phyloP scores from a whole-genome alignment of 495 filamentous ascomycete species.

The Saxophila tyrrhenica region DNA sequence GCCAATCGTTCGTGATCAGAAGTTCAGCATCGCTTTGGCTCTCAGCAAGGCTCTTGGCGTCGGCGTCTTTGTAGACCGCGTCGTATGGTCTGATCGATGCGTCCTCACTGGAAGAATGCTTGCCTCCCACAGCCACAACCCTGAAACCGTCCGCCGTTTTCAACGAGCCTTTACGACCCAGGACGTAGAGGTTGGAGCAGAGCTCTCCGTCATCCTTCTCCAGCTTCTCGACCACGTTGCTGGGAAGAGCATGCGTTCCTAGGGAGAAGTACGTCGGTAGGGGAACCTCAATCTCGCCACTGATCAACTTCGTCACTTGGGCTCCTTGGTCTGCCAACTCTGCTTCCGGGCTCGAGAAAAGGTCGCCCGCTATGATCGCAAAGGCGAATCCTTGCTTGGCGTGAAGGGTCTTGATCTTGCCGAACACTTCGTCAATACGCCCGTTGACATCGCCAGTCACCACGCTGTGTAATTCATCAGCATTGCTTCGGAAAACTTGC shows the following conservation, averaged over 20 bases:
- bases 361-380: conserved; percentile 70
- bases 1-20: conserved; percentile 78
- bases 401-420: conserved; percentile 67
- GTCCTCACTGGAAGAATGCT: conserved; percentile 37
- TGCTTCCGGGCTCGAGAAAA: conserved; percentile 43
- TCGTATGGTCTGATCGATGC: conserved; percentile 51
- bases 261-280: conserved; percentile 81
- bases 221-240: conserved; percentile 55
- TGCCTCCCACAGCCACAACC: conserved; percentile 70
- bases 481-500: no score
- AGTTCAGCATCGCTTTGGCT: conserved; percentile 72
- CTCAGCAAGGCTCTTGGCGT: conserved; percentile 54
- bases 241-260: conserved; percentile 56
- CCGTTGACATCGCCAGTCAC: conserved; percentile 73
- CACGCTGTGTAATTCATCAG: conserved; percentile 40
- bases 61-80: conserved; percentile 62
- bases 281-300: conserved; percentile 57
- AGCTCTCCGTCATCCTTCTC: conserved; percentile 65
- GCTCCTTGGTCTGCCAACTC: conserved; percentile 39
- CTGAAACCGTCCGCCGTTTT: conserved; percentile 85
- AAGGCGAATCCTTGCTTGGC: conserved; percentile 76
- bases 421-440: conserved; percentile 57
- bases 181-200: conserved; percentile 75
- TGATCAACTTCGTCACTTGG: conserved; percentile 52
- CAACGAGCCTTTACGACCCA: conserved; percentile 70